Conservation (phyloP, 2,329 filamentous ascomycete genomes). For the Calycina marina region DNA sequence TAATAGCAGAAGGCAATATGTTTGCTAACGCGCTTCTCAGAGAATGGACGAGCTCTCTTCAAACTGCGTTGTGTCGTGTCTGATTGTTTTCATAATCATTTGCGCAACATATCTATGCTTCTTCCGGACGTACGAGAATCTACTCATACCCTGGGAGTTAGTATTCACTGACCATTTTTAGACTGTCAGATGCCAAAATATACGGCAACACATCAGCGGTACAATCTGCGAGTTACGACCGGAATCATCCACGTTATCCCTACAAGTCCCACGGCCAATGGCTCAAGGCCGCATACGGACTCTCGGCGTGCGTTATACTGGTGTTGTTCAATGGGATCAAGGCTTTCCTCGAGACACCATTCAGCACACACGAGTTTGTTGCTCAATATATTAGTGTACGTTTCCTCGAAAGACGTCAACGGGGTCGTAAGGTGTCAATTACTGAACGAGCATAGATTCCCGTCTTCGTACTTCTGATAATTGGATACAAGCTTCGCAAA, state of each 20-base stretch:
- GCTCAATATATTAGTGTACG: constrained; percentile 27
- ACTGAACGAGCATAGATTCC: constrained; percentile 18
- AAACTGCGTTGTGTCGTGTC: constrained; percentile 25
- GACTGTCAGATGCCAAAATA: constrained; percentile 24
- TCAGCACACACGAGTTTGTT: constrained; percentile 24
- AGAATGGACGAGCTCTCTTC: constrained; percentile 25
- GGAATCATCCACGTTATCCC: constrained; percentile 23
- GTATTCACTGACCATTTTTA: constrained; percentile 6
- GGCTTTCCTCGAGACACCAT: constrained; percentile 23
- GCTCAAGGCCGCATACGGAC: constrained; percentile 24
- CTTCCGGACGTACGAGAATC: constrained; percentile 22
- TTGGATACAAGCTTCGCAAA: constrained; percentile 26
- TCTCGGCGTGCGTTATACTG: constrained; percentile 22
- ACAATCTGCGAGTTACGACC: constrained; percentile 23
- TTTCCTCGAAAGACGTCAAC: background rate
- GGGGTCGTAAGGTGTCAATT: background rate
- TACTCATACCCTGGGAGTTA: background rate
- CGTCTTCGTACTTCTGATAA: constrained; percentile 24
- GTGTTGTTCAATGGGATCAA: constrained; percentile 24
- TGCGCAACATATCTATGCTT: constrained; percentile 27
- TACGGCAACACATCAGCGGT: constrained; percentile 26
- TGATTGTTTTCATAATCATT: constrained; percentile 27
- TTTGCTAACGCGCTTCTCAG: constrained; percentile 13
- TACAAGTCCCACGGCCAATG: constrained; percentile 27
- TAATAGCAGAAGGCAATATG: background rate